phyloP scores from a whole-genome alignment of 305 asterid genomes.

The Withania somnifera region DNA sequence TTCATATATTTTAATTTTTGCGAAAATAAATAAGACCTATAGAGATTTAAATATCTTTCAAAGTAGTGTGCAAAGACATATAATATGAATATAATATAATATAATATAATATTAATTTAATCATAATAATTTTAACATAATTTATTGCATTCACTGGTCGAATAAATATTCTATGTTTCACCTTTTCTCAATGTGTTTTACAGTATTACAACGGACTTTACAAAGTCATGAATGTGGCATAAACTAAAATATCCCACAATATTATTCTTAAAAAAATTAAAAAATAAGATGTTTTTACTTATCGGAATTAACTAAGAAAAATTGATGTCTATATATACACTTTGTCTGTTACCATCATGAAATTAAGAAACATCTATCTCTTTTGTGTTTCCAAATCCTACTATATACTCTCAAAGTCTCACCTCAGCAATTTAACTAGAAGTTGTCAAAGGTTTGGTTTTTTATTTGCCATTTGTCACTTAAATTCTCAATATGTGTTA shows the following conservation, averaged over 20 bases:
- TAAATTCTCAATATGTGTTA: too few relatives aligned
- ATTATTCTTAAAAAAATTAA: background rate
- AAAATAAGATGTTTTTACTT: background rate
- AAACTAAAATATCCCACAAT: background rate
- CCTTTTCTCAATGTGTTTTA: background rate
- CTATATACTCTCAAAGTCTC: background rate
- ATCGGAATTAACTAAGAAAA: background rate
- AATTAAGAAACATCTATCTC: constrained; percentile 2
- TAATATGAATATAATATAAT: too few relatives aligned
- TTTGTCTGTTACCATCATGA: background rate
- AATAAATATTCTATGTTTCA: too few relatives aligned
- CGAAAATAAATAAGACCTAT: too few relatives aligned
- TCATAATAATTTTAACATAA: too few relatives aligned
- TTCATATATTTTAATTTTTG: too few relatives aligned
- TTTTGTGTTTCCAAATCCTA: background rate
- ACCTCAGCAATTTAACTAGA: background rate
- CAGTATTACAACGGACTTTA: background rate
- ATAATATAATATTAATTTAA: too few relatives aligned
- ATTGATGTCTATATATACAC: background rate
- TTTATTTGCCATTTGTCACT: background rate
- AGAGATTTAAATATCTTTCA: too few relatives aligned
- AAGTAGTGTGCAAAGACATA: too few relatives aligned
- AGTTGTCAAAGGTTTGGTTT: background rate
- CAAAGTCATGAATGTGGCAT: background rate
- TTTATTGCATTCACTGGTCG: too few relatives aligned